Base-by-base conservation (phyloP, 106 monocot species). In the Dactylorhiza incarnata region DNA sequence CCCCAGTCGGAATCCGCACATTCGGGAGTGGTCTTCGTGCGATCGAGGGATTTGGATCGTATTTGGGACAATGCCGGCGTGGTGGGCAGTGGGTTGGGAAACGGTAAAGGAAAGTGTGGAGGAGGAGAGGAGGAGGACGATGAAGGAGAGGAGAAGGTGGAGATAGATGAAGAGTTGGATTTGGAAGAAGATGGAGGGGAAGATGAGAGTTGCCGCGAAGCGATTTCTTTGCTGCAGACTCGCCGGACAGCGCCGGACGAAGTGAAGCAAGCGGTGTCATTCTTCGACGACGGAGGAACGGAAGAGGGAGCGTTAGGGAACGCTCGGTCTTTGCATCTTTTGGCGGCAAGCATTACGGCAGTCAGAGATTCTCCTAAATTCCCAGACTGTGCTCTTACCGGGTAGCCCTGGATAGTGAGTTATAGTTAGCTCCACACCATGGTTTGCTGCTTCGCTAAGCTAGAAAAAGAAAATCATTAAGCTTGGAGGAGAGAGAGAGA, bases 251-350 rank as follows among this genome's bases (percentile, higher is more conserved):
- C 20, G 13, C 8, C 72, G 53, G 70, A 51, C 49, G 59, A 66
- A 5, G 81, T 46, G 19, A 13, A 7, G 16, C 65, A 77, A 19
- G 83, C 78, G 79, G 82, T 90, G 83, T 86, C 82, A 37, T 71
- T 87, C 89, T 52, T 94, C 89, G n/a, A n/a, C 1, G 89, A 82
- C 58, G 91, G 82, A 72, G 83, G 80, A 16, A 92, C 87, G 14
- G 49, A 43, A 13, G 51, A 17, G 3, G 49, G 52, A 67, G 47
- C 37, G 19, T 45, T 56, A 43, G 76, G 16, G 59, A 45, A 45
- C 17, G 69, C 8, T 20, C 22, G 49, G 25, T 54, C 76, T 10
- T 72, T n/a, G 78, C 25, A 24, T 14, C 25, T 19, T 9, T 44
- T 61, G 50, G 46, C 74, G 56, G 59, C 79, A 73, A 79, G 62